Evolutionary conservation across 371 early-diverging fungal species (phyloP).

Genomic region (Actinomortierella wolfii): DNA sequence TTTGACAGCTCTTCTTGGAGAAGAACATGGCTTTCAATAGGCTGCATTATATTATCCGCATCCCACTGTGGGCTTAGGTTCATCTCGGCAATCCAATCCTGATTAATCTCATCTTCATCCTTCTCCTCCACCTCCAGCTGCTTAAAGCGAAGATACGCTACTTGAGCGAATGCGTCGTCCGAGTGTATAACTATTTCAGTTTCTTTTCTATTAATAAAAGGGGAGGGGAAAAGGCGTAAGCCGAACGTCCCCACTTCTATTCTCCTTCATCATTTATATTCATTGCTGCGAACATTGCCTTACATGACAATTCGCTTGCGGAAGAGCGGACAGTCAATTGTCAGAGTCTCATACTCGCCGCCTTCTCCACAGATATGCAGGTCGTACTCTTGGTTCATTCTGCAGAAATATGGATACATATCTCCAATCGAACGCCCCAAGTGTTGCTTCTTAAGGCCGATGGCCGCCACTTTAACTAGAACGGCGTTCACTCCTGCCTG

Average conservation of each 20-base stretch:
- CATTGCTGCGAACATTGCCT: slow-evolving; percentile 16
- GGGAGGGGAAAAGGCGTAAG: neutral
- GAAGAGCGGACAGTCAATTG: slow-evolving; percentile 97
- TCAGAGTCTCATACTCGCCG: slow-evolving; percentile 99
- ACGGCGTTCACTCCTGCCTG: slow-evolving; percentile 80
- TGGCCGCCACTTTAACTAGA: slow-evolving; percentile 95
- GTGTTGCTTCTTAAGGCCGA: slow-evolving; percentile 74
- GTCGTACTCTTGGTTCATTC: slow-evolving; percentile 80
- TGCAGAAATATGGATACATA: slow-evolving; percentile 75
- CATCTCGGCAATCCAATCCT: slow-evolving; percentile 27
- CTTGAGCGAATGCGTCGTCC: slow-evolving; percentile 84
- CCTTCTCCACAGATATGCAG: slow-evolving; percentile 99
- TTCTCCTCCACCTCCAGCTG: slow-evolving; percentile 66
- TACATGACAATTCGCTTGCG: slow-evolving; percentile 74
- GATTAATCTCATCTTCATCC: slow-evolving; percentile 40
- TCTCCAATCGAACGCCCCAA: slow-evolving; percentile 81
- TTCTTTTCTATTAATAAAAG: slow-evolving; percentile 60
- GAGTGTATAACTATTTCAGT: slow-evolving; percentile 76
- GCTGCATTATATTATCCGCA: slow-evolving; percentile 21
- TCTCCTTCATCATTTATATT: too few species aligned
- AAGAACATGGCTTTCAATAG: slow-evolving; percentile 22
- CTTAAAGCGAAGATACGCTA: slow-evolving; percentile 76
- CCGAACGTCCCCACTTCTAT: too few species aligned
- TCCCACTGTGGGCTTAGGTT: slow-evolving; percentile 33
- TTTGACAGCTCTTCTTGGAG: neutral